Evolutionary conservation across 2,329 filamentous ascomycete genomes (phyloP).

Genomic region (Fusarium udum): DNA sequence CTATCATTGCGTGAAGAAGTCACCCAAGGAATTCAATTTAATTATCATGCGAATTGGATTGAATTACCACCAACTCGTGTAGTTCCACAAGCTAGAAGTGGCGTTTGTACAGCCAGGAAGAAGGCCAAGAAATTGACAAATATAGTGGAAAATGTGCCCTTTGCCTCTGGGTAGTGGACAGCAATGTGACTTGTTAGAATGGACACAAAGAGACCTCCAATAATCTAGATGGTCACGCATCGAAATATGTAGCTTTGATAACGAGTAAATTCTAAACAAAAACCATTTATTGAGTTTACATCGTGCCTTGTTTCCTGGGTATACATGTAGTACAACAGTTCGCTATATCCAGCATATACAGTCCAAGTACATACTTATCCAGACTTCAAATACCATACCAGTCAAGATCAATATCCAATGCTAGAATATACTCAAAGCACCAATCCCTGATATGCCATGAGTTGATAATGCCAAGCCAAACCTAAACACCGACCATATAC

Average conservation of each 20-base stretch:
- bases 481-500: constrained; percentile 9
- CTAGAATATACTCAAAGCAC: constrained; percentile 25
- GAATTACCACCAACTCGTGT: background rate
- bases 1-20: background rate
- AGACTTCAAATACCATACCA: background rate
- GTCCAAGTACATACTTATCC: constrained; percentile 5
- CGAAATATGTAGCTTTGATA: background rate
- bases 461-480: constrained; percentile 18
- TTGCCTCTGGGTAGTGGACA: background rate
- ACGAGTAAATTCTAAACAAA: constrained; percentile 1
- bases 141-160: background rate
- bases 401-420: constrained; percentile 11
- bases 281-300: background rate
- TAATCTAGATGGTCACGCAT: background rate
- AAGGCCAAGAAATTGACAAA: background rate
- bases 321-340: constrained; percentile 29
- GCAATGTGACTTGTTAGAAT: background rate
- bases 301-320: constrained; percentile 13
- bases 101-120: background rate
- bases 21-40: background rate
- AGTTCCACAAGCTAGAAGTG: background rate
- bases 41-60: background rate
- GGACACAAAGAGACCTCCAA: background rate
- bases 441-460: constrained; percentile 21
- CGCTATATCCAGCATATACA: constrained; percentile 6